Evolutionary conservation across 768 basidiomycete species (phyloP).

Genomic region (Lactarius tabidus): DNA sequence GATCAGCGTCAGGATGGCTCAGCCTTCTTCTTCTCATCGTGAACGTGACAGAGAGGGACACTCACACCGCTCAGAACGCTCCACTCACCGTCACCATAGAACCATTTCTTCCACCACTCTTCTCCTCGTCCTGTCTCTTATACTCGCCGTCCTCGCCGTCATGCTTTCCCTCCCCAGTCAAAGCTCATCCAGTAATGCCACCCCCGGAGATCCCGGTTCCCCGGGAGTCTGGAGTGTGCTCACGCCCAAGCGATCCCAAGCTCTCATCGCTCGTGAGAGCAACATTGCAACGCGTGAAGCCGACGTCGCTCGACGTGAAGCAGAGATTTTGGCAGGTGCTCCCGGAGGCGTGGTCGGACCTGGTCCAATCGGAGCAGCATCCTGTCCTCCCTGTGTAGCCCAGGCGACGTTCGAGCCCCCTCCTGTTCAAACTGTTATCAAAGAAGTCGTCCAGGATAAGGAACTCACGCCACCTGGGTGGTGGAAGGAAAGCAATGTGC

Average conservation of each 20-base stretch:
- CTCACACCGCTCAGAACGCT: constrained; percentile 53
- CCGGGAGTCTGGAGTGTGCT: constrained; percentile 67
- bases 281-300: constrained; percentile 80
- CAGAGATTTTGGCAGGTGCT: constrained; percentile 76
- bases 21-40: constrained; percentile 77
- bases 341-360: constrained; percentile 72
- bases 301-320: constrained; percentile 85
- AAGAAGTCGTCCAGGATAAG: constrained; percentile 82
- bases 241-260: constrained; percentile 78
- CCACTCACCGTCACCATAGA: constrained; percentile 68
- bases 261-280: constrained; percentile 73
- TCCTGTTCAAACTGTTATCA: constrained; percentile 76
- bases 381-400: constrained; percentile 60
- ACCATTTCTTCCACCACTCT: constrained; percentile 90
- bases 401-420: constrained; percentile 50
- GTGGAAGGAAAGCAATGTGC: constrained; percentile 61
- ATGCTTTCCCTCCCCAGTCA: constrained; percentile 81
- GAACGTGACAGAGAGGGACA: constrained; percentile 51
- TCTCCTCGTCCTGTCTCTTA: constrained; percentile 78
- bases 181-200: constrained; percentile 33
- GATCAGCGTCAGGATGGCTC: constrained; percentile 77
- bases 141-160: constrained; percentile 83
- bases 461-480: constrained; percentile 77
- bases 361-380: constrained; percentile 39
- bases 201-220: constrained; percentile 31